These are phyloP conservation scores for Calonectria pseudoreteaudii DNA, from an alignment of 2,329 filamentous ascomycete genomes.

Conservation along the genomic window DNA sequence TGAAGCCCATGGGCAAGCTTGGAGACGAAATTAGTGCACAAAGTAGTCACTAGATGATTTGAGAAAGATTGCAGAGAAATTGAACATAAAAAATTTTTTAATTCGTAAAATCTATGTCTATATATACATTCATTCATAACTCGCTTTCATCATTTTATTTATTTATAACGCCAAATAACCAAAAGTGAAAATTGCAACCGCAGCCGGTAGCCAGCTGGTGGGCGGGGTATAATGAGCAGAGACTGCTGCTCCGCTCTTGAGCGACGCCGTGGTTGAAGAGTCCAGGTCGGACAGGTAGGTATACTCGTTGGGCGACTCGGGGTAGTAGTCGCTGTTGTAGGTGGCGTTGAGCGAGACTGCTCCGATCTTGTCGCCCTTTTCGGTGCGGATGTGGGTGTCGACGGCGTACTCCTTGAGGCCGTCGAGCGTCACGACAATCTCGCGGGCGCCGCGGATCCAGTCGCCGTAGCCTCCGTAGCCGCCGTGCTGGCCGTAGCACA, in stretches of 20 bases:
- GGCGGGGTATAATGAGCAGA: not conserved
- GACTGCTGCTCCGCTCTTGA: not conserved
- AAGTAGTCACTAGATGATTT: not conserved
- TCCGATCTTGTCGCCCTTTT: slow-evolving; percentile 64
- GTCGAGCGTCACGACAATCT: slow-evolving; percentile 62
- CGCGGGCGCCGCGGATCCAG: slow-evolving; percentile 71
- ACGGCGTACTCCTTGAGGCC: slow-evolving; percentile 54
- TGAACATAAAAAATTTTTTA: not conserved
- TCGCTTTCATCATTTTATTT: not conserved
- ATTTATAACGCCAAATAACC: slow-evolving; percentile 3
- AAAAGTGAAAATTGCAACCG: not conserved
- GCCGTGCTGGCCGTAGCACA: slow-evolving; percentile 73
- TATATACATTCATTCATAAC: not conserved
- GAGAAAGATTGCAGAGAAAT: not conserved
- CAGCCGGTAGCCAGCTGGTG: not conserved
- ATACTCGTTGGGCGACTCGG: slow-evolving; percentile 53
- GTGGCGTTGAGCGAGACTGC: slow-evolving; percentile 68
- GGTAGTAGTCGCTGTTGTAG: slow-evolving; percentile 68
- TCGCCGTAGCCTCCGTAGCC: slow-evolving; percentile 78
- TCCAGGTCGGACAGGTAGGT: slow-evolving; percentile 44
- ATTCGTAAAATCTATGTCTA: not conserved
- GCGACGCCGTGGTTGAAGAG: not conserved
- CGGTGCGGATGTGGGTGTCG: slow-evolving; percentile 72
- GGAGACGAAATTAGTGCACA: not conserved
- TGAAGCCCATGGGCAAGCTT: not conserved